Percentiles rank a stretch among this genome's conserved stretches.
Conservation (phyloP, 305 asterid genomes). For the Fraxinus greggii region DNA sequence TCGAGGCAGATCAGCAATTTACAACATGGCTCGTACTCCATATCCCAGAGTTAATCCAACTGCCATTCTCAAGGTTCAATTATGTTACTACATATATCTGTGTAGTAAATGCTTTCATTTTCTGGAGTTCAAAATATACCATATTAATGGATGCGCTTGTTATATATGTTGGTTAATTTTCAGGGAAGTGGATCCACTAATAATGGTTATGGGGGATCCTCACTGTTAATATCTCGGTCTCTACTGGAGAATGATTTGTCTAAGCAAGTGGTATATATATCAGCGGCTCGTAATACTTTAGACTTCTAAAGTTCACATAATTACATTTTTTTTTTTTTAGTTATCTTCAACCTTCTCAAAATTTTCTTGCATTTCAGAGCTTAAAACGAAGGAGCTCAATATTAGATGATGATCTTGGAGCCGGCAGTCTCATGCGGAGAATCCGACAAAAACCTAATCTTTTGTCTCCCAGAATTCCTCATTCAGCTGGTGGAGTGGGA, state of each 20-base stretch:
- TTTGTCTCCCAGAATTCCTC: conserved; percentile 38
- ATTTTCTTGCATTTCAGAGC: conserved; percentile 41
- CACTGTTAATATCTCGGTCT: conserved; percentile 36
- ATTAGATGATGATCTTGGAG: conserved; percentile 75
- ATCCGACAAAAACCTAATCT: conserved; percentile 69
- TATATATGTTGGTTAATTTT: conserved; percentile 20
- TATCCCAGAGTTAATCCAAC: conserved; percentile 44
- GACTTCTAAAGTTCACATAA: conserved; percentile 12
- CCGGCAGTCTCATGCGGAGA: conserved; percentile 76
- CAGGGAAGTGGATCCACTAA: conserved; percentile 56
- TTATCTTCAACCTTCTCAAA: conserved; percentile 21
- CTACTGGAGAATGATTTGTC: conserved; percentile 40
- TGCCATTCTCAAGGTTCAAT: conserved; percentile 40
- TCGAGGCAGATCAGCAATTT: conserved; percentile 68
- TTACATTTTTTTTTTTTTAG: conserved; percentile 4
- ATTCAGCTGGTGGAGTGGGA: conserved; percentile 35
- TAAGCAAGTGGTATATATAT: conserved; percentile 45
- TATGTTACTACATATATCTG: not conserved
- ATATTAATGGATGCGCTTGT: not conserved
- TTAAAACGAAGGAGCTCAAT: conserved; percentile 75
- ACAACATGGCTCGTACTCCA: conserved; percentile 68
- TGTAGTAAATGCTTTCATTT: not conserved
- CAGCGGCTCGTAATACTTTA: conserved; percentile 13
- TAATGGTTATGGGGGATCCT: conserved; percentile 42
- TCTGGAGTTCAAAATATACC: conserved; percentile 3